Percentiles rank a stretch among this genome's conserved stretches.
These are phyloP conservation scores for Agapanthus africanus DNA, from an alignment of 106 monocot species.

Conservation along the genomic window DNA sequence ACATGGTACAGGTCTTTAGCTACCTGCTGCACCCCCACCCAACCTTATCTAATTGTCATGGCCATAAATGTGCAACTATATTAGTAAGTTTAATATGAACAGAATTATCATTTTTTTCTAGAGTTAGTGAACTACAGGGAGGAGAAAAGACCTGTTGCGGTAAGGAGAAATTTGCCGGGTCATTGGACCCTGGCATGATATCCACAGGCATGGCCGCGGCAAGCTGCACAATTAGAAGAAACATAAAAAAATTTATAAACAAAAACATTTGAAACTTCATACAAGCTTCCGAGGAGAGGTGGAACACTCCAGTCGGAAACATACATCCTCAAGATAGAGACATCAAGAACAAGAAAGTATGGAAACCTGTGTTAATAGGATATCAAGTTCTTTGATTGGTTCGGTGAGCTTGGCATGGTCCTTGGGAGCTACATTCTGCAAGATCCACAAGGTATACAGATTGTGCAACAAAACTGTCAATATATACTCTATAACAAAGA, in stretches of 20 bases:
- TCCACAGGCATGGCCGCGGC: slow-evolving; percentile 86
- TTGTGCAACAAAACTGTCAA: neutral
- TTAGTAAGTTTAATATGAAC: too few species aligned
- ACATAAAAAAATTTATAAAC: neutral
- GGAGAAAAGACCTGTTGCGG: slow-evolving; percentile 79
- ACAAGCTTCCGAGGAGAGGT: too few species aligned
- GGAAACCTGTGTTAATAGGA: slow-evolving; percentile 79
- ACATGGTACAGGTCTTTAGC: too few species aligned
- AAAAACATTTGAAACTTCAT: slow-evolving; percentile 30
- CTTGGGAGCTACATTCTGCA: slow-evolving; percentile 58
- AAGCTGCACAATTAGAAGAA: slow-evolving; percentile 46
- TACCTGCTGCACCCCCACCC: too few species aligned
- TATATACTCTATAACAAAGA: neutral
- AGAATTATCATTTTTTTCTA: neutral
- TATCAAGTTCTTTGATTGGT: slow-evolving; percentile 96
- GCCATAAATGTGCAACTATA: too few species aligned
- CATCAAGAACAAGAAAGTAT: neutral
- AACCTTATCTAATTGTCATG: too few species aligned
- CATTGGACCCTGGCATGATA: slow-evolving; percentile 86
- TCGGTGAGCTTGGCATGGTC: slow-evolving; percentile 77
- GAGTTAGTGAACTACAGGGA: too few species aligned
- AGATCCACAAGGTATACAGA: neutral
- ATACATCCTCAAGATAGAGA: neutral
- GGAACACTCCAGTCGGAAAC: too few species aligned
- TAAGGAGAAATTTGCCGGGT: slow-evolving; percentile 92